A percentile compares a stretch with the other conserved stretches of the same genome.
phyloP scores from a whole-genome alignment of 2,329 filamentous ascomycete genomes.

The Davidsoniella neocaledoniae region DNA sequence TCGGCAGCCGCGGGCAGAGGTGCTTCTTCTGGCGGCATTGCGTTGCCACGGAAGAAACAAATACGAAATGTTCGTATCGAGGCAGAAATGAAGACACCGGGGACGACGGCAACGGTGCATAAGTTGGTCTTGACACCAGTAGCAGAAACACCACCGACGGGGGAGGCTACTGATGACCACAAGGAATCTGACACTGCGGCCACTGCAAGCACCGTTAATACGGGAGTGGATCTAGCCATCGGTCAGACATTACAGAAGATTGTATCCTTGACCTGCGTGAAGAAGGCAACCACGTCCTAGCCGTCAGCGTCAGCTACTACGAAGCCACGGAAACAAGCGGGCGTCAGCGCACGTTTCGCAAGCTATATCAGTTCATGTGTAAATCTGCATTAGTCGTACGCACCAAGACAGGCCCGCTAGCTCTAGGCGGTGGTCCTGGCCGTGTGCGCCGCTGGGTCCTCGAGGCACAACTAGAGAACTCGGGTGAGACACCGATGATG shows the following conservation, averaged over 20 bases:
- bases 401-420: slow-evolving; percentile 62
- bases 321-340: slow-evolving; percentile 59
- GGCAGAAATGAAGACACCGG: slow-evolving; percentile 89
- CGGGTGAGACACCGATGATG: slow-evolving; percentile 66
- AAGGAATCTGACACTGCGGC: slow-evolving; percentile 14
- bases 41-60: slow-evolving; percentile 22
- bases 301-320: slow-evolving; percentile 86
- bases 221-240: slow-evolving; percentile 34
- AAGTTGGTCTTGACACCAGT: slow-evolving; percentile 43
- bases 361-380: slow-evolving; percentile 92
- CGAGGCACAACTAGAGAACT: slow-evolving; percentile 92
- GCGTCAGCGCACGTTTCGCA: slow-evolving; percentile 72
- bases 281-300: slow-evolving; percentile 83
- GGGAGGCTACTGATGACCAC: slow-evolving; percentile 11
- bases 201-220: slow-evolving; percentile 14
- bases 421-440: slow-evolving; percentile 16
- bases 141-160: background rate
- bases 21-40: slow-evolving; percentile 1
- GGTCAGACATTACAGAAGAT: slow-evolving; percentile 64
- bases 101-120: slow-evolving; percentile 34
- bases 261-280: slow-evolving; percentile 74
- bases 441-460: slow-evolving; percentile 46
- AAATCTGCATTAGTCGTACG: slow-evolving; percentile 79
- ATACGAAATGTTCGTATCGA: slow-evolving; percentile 68
- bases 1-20: background rate